Conservation (phyloP, 306 rosid species). For the Glycine soja region DNA sequence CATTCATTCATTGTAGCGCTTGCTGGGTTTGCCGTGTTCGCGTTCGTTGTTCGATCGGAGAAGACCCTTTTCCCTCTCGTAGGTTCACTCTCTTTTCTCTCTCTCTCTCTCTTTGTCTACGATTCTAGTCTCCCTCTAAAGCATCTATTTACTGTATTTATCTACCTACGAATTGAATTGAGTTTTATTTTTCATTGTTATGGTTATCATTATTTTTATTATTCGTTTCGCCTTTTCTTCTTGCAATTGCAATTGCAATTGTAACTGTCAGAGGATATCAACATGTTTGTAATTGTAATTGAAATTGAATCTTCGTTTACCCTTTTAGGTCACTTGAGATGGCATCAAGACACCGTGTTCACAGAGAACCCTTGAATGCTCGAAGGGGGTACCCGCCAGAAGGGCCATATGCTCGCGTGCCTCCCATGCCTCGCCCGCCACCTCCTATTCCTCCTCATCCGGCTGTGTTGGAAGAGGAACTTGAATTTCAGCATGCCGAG, state of each 20-base stretch:
- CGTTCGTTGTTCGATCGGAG: background rate
- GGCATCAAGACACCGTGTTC: slow-evolving; percentile 73
- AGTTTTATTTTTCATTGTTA: background rate
- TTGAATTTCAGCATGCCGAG: slow-evolving; percentile 73
- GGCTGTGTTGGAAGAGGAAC: slow-evolving; percentile 81
- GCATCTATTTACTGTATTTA: background rate
- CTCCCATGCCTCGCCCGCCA: slow-evolving; percentile 60
- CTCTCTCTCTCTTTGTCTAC: background rate
- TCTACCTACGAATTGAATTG: background rate
- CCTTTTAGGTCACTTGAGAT: slow-evolving; percentile 58
- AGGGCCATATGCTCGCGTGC: slow-evolving; percentile 66
- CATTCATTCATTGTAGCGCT: background rate
- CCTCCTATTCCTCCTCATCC: slow-evolving; percentile 69
- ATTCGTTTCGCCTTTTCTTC: background rate
- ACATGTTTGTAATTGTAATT: background rate
- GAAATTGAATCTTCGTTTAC: background rate
- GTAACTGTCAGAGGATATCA: background rate
- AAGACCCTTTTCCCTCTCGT: slow-evolving; percentile 1
- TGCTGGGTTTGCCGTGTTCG: background rate
- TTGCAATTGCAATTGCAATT: no score
- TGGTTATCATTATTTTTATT: background rate
- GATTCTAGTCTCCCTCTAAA: background rate
- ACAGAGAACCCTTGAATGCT: slow-evolving; percentile 60
- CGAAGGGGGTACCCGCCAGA: slow-evolving; percentile 75
- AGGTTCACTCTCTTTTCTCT: background rate